phyloP scores from a whole-genome alignment of 495 filamentous ascomycete genomes.

The Neurospora sp. region DNA sequence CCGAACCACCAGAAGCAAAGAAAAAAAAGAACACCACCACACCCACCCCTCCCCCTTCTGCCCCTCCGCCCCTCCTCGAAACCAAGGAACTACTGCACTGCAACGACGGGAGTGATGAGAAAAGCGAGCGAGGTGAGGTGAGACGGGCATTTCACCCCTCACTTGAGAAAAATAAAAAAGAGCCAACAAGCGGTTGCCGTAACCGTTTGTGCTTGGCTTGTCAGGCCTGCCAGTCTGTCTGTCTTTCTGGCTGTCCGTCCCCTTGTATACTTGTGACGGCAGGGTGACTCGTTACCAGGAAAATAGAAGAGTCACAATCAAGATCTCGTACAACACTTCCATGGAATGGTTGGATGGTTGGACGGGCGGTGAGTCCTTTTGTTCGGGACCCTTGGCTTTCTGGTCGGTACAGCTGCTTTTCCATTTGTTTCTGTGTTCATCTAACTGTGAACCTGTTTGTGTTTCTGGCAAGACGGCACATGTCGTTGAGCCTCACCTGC shows the following conservation, averaged over 20 bases:
- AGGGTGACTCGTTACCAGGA: neutral
- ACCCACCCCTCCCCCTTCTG: neutral
- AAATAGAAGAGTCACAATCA: neutral
- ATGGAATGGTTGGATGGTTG: neutral
- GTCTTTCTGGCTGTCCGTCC: neutral
- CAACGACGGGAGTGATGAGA: neutral
- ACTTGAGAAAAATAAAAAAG: neutral
- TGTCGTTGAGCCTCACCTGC: neutral
- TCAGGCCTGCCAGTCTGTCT: neutral
- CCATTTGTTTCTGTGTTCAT: neutral
- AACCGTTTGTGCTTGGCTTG: neutral
- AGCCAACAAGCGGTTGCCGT: neutral
- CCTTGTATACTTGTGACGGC: neutral
- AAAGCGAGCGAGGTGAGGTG: neutral
- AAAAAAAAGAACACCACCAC: neutral
- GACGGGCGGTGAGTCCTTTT: neutral
- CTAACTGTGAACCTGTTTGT: neutral
- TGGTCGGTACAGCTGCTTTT: too few species aligned
- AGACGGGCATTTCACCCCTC: neutral
- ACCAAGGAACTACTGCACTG: neutral
- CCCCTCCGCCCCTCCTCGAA: neutral
- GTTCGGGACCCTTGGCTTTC: neutral
- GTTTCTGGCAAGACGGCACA: neutral
- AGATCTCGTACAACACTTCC: neutral
- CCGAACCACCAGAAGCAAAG: neutral